These are phyloP conservation scores for Colletotrichum sp. DNA, from an alignment of 2,329 filamentous ascomycete genomes.

Conservation along the genomic window DNA sequence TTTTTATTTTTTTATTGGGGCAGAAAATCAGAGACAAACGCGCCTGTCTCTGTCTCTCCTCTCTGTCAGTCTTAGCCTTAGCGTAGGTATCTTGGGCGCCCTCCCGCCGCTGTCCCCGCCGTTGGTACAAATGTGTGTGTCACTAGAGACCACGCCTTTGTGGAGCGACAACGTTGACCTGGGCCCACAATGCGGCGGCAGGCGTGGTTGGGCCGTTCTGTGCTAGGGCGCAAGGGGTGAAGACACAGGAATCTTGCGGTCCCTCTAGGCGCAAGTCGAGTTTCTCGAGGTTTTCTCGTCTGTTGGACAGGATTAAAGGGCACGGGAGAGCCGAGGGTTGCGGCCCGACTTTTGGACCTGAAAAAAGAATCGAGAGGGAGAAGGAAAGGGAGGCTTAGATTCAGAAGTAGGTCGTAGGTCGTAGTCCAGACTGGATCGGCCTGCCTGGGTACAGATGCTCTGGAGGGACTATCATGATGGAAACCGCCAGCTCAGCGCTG, in stretches of 20 bases:
- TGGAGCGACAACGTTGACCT: not conserved
- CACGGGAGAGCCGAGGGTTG: not conserved
- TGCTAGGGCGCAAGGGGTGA: conserved; percentile 9
- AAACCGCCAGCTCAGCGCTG: not conserved
- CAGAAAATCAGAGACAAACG: not conserved
- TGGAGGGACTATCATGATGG: conserved; percentile 1
- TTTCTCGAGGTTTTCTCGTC: not conserved
- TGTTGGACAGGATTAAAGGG: conserved; percentile 21
- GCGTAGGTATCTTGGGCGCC: not conserved
- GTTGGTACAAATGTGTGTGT: not conserved
- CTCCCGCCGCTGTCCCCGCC: not conserved
- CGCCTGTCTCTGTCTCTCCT: not conserved
- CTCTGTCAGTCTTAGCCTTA: not conserved
- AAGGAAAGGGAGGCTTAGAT: conserved; percentile 8
- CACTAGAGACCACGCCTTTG: not conserved
- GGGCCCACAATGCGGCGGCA: conserved; percentile 7
- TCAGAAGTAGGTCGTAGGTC: not conserved
- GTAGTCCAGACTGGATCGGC: not conserved
- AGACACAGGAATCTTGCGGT: conserved; percentile 2
- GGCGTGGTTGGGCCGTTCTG: not conserved
- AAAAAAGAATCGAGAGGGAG: conserved; percentile 19
- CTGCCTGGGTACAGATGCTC: not conserved
- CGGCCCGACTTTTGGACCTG: not conserved
- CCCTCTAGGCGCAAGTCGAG: conserved; percentile 11
- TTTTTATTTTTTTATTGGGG: not conserved